phyloP scores from a whole-genome alignment of 2,329 filamentous ascomycete genomes.

The Falciphora oryzae region DNA sequence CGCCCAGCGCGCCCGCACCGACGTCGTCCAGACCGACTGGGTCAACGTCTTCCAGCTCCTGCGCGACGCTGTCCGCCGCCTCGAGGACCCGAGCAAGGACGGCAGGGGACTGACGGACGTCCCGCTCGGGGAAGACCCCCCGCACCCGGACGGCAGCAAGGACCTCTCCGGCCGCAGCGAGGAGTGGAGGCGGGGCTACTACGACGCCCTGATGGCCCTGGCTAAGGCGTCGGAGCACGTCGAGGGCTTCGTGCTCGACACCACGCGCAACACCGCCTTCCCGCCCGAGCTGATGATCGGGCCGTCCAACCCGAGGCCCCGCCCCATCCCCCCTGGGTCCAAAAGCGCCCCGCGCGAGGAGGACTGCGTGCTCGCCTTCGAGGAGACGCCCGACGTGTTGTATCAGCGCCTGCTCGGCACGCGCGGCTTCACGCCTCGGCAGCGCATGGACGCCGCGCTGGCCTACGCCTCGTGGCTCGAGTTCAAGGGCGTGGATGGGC shows the following conservation, averaged over 20 bases:
- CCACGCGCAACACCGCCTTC: conserved; percentile 59
- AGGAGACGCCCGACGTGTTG: conserved; percentile 62
- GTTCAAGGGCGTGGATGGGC: conserved; percentile 49
- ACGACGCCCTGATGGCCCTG: conserved; percentile 70
- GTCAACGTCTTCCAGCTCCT: conserved; percentile 56
- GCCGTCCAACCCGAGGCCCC: conserved; percentile 76
- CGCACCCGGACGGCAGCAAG: conserved; percentile 31
- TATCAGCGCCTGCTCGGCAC: conserved; percentile 81
- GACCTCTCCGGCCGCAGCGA: conserved; percentile 74
- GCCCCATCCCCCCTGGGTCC: conserved; percentile 61
- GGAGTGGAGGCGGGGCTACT: conserved; percentile 82
- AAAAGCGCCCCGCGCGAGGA: conserved; percentile 64
- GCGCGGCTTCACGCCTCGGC: conserved; percentile 68
- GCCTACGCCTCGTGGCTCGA: conserved; percentile 82
- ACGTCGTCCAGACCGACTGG: conserved; percentile 61
- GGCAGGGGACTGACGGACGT: conserved; percentile 55
- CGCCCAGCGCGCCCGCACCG: conserved; percentile 50
- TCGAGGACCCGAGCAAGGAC: conserved; percentile 66
- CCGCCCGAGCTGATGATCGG: conserved; percentile 70
- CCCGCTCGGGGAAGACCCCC: conserved; percentile 39
- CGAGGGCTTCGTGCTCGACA: conserved; percentile 72
- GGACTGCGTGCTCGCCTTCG: conserved; percentile 63
- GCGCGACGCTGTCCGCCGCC: conserved; percentile 51
- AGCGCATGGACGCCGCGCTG: conserved; percentile 75
- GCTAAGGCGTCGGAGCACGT: conserved; percentile 74